These are phyloP conservation scores for Populus deltoides DNA, from an alignment of 345 rosid species.

Conservation along the genomic window DNA sequence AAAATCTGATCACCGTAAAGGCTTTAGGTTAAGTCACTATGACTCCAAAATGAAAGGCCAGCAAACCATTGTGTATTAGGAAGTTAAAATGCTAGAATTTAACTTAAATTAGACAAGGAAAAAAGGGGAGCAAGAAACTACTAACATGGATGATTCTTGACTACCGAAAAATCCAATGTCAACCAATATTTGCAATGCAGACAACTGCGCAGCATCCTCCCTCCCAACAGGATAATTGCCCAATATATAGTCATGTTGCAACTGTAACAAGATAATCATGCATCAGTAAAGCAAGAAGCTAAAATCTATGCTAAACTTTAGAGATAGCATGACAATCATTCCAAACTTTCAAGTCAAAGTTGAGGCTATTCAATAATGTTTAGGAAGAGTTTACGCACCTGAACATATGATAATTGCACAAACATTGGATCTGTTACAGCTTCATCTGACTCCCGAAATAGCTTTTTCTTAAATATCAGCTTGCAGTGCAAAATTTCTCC, in stretches of 20 bases:
- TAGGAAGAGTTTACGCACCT: constrained; percentile 47
- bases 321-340: constrained; percentile 1
- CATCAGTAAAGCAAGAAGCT: constrained; percentile 16
- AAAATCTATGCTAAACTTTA: background rate
- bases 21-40: background rate
- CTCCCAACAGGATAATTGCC: constrained; percentile 99
- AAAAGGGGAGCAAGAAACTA: constrained; percentile 7
- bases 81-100: background rate
- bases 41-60: background rate
- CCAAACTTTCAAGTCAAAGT: background rate
- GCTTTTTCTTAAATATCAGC: constrained; percentile 76
- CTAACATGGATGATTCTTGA: constrained; percentile 92
- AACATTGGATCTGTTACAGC: constrained; percentile 93
- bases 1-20: background rate
- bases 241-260: constrained; percentile 93
- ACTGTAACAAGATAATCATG: constrained; percentile 43
- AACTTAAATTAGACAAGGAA: background rate
- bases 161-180: constrained; percentile 81
- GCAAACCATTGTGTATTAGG: background rate
- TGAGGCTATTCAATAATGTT: constrained; percentile 5
- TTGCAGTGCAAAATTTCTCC: constrained; percentile 97
- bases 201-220: constrained; percentile 96
- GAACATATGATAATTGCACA: constrained; percentile 90
- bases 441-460: constrained; percentile 97
- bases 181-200: constrained; percentile 90